Percentiles rank a stretch among this genome's conserved stretches.
Evolutionary conservation across 164 flowering plant species (phyloP).

Genomic region (Vitis rotundifolia): DNA sequence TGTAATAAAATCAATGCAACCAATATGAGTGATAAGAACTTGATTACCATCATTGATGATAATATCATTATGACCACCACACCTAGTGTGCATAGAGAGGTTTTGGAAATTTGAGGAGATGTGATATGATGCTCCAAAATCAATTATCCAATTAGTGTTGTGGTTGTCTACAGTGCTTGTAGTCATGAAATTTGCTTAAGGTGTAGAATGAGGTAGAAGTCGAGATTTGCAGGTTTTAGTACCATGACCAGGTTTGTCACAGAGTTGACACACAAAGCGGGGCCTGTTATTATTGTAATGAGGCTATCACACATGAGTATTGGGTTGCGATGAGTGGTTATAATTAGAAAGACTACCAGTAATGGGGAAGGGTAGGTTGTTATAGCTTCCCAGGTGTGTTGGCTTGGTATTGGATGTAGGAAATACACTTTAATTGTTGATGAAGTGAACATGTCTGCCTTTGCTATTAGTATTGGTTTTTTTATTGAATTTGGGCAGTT

Average conservation of each 20-base stretch:
- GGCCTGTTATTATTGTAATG: background rate
- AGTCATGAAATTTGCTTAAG: background rate
- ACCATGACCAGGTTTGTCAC: slow-evolving; percentile 7
- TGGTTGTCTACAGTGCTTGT: background rate
- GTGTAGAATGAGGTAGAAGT: background rate
- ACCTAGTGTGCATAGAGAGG: background rate
- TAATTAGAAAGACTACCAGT: too few relatives aligned
- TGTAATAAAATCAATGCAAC: background rate
- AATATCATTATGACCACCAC: slow-evolving; percentile 6
- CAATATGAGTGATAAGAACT: slow-evolving; percentile 1
- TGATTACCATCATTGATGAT: slow-evolving; percentile 8
- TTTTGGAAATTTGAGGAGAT: slow-evolving; percentile 7
- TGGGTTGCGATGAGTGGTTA: too few relatives aligned
- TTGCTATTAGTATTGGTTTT: too few relatives aligned
- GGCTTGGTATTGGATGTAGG: too few relatives aligned
- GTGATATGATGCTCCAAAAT: slow-evolving; percentile 10
- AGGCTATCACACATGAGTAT: too few relatives aligned
- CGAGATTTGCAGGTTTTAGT: slow-evolving; percentile 4
- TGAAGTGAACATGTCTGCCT: too few relatives aligned
- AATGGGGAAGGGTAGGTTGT: too few relatives aligned
- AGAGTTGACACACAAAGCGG: slow-evolving; percentile 2
- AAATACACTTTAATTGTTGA: too few relatives aligned
- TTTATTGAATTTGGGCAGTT: too few relatives aligned
- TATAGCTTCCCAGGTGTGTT: too few relatives aligned
- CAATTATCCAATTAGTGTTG: background rate